Conservation (phyloP, 768 basidiomycete species). For the Termitomyces sp. region DNA sequence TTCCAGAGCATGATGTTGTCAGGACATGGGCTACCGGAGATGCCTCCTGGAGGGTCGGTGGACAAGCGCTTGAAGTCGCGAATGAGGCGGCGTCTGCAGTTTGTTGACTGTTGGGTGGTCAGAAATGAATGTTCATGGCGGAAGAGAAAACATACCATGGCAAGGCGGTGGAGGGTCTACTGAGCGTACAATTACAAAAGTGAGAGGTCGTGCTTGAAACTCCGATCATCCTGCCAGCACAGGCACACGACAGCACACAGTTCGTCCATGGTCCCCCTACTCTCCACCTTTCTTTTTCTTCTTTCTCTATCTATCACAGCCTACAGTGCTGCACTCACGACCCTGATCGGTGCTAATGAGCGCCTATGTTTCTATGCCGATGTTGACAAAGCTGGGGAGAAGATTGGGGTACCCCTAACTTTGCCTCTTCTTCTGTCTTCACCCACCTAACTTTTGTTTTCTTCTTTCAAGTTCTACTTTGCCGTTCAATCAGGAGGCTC, state of each 20-base stretch:
- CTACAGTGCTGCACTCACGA: constrained; percentile 69
- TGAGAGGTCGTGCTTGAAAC: constrained; percentile 3
- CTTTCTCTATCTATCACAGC: constrained; percentile 30
- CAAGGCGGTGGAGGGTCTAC: neutral
- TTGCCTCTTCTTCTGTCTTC: neutral
- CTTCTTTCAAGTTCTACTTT: constrained; percentile 84
- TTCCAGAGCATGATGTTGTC: constrained; percentile 99
- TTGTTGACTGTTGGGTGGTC: constrained; percentile 65
- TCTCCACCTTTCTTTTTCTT: constrained; percentile 25
- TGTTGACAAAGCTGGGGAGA: constrained; percentile 93
- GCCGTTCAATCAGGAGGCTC: constrained; percentile 98
- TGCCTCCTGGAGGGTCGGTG: constrained; percentile 91
- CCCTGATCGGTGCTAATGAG: constrained; percentile 71
- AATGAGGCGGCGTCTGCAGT: constrained; percentile 91
- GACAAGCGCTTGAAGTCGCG: constrained; percentile 97
- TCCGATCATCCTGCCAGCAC: constrained; percentile 14
- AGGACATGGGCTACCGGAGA: constrained; percentile 93
- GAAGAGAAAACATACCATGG: constrained; percentile 1
- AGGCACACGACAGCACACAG: neutral
- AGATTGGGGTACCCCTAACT: constrained; percentile 64
- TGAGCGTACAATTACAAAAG: neutral
- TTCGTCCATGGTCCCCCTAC: constrained; percentile 5
- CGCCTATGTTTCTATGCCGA: constrained; percentile 92
- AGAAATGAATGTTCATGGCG: neutral
- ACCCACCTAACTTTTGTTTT: constrained; percentile 7